Percentiles rank a stretch among this genome's conserved stretches.
These are phyloP conservation scores for Nelumbo lutea DNA, from an alignment of 164 flowering plant genomes.

Conservation along the genomic window DNA sequence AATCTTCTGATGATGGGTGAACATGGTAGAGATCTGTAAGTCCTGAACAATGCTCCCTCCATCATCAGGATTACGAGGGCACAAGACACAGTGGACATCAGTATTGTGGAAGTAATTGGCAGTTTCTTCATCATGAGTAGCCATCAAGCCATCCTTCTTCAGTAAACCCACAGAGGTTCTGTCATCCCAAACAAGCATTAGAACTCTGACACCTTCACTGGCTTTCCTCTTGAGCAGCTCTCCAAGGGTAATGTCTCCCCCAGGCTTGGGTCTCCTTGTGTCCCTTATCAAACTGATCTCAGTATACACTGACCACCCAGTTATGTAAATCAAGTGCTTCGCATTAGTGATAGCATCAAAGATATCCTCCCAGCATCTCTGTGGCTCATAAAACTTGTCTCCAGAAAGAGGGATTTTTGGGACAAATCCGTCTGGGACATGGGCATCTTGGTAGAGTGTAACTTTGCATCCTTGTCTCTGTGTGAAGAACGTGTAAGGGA, in stretches of 20 bases:
- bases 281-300: slow-evolving; percentile 58
- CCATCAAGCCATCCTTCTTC: slow-evolving; percentile 72
- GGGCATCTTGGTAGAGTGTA: slow-evolving; percentile 78
- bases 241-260: not conserved
- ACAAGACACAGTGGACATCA: slow-evolving; percentile 33
- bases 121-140: slow-evolving; percentile 75
- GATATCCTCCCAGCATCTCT: slow-evolving; percentile 75
- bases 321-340: slow-evolving; percentile 67
- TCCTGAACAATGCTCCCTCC: slow-evolving; percentile 60
- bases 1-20: slow-evolving; percentile 44
- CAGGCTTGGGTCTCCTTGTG: slow-evolving; percentile 6
- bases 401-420: slow-evolving; percentile 71
- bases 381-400: slow-evolving; percentile 55
- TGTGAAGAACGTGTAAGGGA: slow-evolving; percentile 61
- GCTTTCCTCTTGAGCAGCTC: slow-evolving; percentile 27
- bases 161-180: slow-evolving; percentile 51
- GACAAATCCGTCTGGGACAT: slow-evolving; percentile 59
- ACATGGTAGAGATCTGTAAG: slow-evolving; percentile 31
- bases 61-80: slow-evolving; percentile 2
- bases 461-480: slow-evolving; percentile 69
- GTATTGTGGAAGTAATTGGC: slow-evolving; percentile 38
- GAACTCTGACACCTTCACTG: slow-evolving; percentile 54
- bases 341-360: slow-evolving; percentile 78
- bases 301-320: slow-evolving; percentile 82
- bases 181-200: slow-evolving; percentile 34